Percentiles rank a stretch among this genome's conserved stretches.
Conservation (phyloP, 2,329 filamentous ascomycete species). For the Botrytis pseudocinerea region DNA sequence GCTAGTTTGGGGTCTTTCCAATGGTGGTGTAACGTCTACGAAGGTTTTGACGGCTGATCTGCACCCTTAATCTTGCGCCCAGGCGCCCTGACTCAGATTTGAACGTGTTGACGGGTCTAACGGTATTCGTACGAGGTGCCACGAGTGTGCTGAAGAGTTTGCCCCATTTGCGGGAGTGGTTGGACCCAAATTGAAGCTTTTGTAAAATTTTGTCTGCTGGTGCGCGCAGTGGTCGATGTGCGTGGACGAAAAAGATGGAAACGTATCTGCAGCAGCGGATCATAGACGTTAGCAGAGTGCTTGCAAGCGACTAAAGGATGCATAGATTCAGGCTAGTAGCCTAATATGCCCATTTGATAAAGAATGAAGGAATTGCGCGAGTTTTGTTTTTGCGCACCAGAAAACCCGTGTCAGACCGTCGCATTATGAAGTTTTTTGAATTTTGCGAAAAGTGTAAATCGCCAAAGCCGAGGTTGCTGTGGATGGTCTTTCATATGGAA, state of each 20-base stretch:
- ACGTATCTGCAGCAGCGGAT: neutral
- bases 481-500: neutral
- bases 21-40: neutral
- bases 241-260: neutral
- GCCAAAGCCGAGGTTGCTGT: rapidly evolving
- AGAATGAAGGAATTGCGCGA: neutral
- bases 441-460: neutral
- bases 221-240: neutral
- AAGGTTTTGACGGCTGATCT: neutral
- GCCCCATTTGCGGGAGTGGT: neutral
- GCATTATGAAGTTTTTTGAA: neutral
- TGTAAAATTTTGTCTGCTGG: neutral
- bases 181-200: neutral
- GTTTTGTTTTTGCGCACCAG: neutral
- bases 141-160: neutral
- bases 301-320: neutral
- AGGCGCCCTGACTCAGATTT: neutral
- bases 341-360: neutral
- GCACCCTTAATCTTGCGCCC: neutral
- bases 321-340: neutral
- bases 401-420: no score
- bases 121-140: neutral
- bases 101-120: neutral
- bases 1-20: neutral
- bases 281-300: neutral